Evolutionary conservation across 176 grass and related monocot genomes (phyloP), one percentile per base, ranked within the genome.

Genomic region (Puya raimondii): DNA sequence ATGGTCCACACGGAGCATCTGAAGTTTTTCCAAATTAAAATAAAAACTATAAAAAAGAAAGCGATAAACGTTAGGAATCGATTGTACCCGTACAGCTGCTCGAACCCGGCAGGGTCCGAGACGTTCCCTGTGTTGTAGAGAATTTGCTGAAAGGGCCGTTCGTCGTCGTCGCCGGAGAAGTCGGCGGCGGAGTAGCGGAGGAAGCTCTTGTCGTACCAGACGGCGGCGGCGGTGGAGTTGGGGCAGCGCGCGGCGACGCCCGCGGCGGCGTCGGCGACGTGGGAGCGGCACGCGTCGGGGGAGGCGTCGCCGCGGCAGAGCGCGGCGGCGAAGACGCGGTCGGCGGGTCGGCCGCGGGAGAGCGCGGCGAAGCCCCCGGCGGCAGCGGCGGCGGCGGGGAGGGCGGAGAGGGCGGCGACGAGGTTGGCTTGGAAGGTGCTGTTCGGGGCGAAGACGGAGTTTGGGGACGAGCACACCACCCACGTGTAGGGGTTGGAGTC

Each of bases 391-490:
- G 20, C 18, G 66, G 69, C 23, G 53, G 80, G 27, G 54, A 91
- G 69, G 23, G 27, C 23, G 47, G 75, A 69, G 58, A 84, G 65
- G 11, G 88, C 72, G 12, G 0, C 14, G 27, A 52, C 33, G 33
- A 91, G 84, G 58, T 82, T 91, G 27, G 79, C 49, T n/a, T 76
- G 48, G 72, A 82, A 91, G 42, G 75, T 65, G 69, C 82, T 80
- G 53, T 78, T 75, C 10, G 59, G 72, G 23, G 72, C 50, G 76
- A 67, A 91, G 29, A 16, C 64, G 14, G 65, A 73, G 25, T 64
- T 56, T 15, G 15, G 15, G 6, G 14, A 59, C n/a, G 54, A 59
- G 54, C 54, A 59, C 15, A 59, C 54, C 15, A 59, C 7, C 54
- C 54, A 59, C 18, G 3, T 5, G 20, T 8, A 17, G 4, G n/a